These are phyloP conservation scores for Trichomonascus vanleenenianus DNA, from an alignment of 805 yeast genomes.

Conservation along the genomic window DNA sequence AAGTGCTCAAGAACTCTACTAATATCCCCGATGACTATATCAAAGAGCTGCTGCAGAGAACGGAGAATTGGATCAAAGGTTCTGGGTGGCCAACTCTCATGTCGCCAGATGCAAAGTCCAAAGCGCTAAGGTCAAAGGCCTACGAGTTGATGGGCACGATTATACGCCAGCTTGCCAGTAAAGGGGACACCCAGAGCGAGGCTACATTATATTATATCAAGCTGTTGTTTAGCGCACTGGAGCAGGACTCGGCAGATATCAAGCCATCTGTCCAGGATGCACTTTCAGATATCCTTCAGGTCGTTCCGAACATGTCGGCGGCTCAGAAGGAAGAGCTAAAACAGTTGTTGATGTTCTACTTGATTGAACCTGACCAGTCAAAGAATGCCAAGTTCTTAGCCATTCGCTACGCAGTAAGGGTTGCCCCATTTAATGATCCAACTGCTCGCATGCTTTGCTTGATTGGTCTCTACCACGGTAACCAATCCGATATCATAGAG, in stretches of 20 bases:
- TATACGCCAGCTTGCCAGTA: conserved; percentile 37
- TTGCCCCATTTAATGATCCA: conserved; percentile 60
- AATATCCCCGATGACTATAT: conserved; percentile 11
- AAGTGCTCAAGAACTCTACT: conserved; percentile 36
- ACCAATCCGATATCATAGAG: conserved; percentile 66
- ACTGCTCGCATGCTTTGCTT: conserved; percentile 62
- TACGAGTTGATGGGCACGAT: conserved; percentile 76
- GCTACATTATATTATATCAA: conserved; percentile 20
- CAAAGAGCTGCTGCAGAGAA: conserved; percentile 7
- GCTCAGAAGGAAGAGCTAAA: conserved; percentile 38
- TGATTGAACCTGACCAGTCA: conserved; percentile 33
- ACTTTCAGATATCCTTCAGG: conserved; percentile 49
- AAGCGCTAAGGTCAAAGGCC: conserved; percentile 31
- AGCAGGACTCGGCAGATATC: conserved; percentile 54
- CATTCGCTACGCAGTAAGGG: conserved; percentile 53
- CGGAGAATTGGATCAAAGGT: conserved; percentile 19
- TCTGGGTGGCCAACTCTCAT: conserved; percentile 28
- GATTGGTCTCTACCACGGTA: conserved; percentile 49
- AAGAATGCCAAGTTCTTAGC: conserved; percentile 56
- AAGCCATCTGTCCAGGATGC: conserved; percentile 66
- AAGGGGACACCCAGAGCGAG: conserved; percentile 32
- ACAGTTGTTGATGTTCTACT: conserved; percentile 28
- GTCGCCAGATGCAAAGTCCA: conserved; percentile 5
- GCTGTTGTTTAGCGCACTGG: conserved; percentile 54
- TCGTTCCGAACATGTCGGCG: conserved; percentile 29